phyloP scores from a whole-genome alignment of 345 rosid genomes.

The Citrus glauca region DNA sequence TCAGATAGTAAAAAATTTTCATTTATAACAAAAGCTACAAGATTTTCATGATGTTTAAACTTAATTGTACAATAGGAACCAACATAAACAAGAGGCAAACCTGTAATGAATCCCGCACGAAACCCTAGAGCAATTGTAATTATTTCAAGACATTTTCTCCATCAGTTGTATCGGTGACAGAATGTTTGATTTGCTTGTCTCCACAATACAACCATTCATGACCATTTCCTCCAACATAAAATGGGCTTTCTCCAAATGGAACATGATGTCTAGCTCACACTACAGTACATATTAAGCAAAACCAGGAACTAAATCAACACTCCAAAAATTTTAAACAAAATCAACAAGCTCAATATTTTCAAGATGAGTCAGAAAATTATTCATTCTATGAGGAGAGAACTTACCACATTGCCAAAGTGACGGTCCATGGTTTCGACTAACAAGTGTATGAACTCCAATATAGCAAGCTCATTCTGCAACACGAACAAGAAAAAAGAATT shows the following conservation, averaged over 20 bases:
- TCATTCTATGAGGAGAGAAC: conserved; percentile 8
- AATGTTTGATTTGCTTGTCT: conserved; percentile 89
- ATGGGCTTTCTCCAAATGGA: conserved; percentile 97
- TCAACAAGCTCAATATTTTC: neutral
- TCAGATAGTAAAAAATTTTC: neutral
- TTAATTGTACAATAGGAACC: conserved; percentile 2
- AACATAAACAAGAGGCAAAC: neutral
- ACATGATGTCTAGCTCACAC: conserved; percentile 99
- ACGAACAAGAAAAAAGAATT: neutral
- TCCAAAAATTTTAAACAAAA: neutral
- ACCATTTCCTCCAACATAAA: conserved; percentile 99
- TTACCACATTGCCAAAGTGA: conserved; percentile 96
- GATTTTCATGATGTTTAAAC: neutral
- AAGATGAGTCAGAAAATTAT: neutral
- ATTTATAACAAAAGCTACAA: neutral
- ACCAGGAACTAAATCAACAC: neutral
- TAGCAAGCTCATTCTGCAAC: conserved; percentile 83
- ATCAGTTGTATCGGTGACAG: conserved; percentile 76
- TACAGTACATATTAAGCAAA: conserved; percentile 48
- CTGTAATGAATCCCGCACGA: conserved; percentile 6
- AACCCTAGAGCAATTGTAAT: neutral
- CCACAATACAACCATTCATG: conserved; percentile 91
- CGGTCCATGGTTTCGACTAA: conserved; percentile 97
- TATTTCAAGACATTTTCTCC: conserved; percentile 65
- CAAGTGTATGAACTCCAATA: conserved; percentile 92